Evolutionary conservation across 1,284 basidiomycete genomes (phyloP).

Genomic region (Trichosporon inkin): DNA sequence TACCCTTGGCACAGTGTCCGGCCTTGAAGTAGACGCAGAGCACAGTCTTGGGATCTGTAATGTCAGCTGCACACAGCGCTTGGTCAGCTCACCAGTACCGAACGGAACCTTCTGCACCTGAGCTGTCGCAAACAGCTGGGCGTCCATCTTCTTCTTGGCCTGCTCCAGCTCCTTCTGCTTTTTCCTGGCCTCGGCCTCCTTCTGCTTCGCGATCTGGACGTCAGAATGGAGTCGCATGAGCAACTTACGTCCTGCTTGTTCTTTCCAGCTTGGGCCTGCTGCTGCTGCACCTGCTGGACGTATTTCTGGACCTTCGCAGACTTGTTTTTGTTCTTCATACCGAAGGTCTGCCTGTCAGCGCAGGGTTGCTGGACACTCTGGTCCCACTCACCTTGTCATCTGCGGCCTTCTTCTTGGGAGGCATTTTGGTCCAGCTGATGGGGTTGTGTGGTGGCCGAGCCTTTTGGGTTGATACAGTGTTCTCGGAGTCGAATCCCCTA

Average conservation of each 20-base stretch:
- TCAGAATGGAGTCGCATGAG: not conserved
- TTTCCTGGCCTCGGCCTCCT: constrained; percentile 69
- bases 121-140: constrained; percentile 66
- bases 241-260: constrained; percentile 59
- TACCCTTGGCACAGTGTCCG: constrained; percentile 79
- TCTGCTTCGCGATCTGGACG: constrained; percentile 67
- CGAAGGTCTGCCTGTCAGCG: constrained; percentile 57
- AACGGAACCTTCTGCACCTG: constrained; percentile 80
- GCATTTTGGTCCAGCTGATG: constrained; percentile 33
- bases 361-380: not conserved
- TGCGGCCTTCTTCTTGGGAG: constrained; percentile 39
- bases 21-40: constrained; percentile 85
- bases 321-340: constrained; percentile 97
- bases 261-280: constrained; percentile 64
- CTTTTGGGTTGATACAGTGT: not conserved
- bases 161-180: constrained; percentile 77
- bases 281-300: constrained; percentile 72
- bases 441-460: constrained; percentile 2
- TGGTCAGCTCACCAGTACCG: constrained; percentile 62
- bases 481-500: not conserved
- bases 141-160: constrained; percentile 76
- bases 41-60: constrained; percentile 72
- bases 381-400: constrained; percentile 39
- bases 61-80: constrained; percentile 11
- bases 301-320: constrained; percentile 86